These are phyloP conservation scores for Nemania bipapillata DNA, from an alignment of 2,329 filamentous ascomycete genomes.

Conservation along the genomic window DNA sequence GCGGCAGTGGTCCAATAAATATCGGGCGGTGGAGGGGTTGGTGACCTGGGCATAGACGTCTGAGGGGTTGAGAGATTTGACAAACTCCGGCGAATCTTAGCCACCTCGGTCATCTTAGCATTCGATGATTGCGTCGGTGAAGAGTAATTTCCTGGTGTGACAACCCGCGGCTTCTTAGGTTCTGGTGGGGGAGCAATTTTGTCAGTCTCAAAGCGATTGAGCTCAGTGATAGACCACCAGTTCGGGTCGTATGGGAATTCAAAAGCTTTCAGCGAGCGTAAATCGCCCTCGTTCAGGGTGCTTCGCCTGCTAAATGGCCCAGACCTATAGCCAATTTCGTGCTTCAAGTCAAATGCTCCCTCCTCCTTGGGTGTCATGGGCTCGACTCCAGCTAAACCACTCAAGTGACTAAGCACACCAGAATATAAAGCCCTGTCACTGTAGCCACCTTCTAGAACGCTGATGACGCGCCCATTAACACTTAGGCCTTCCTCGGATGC, in stretches of 20 bases:
- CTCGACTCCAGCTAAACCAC: slow-evolving; percentile 75
- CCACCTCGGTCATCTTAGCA: slow-evolving; percentile 77
- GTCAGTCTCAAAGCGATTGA: slow-evolving; percentile 75
- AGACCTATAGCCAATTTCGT: slow-evolving; percentile 68
- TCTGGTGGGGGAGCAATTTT: slow-evolving; percentile 62
- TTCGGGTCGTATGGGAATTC: slow-evolving; percentile 68
- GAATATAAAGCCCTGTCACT: slow-evolving; percentile 90
- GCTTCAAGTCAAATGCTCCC: slow-evolving; percentile 60
- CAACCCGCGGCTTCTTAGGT: slow-evolving; percentile 65
- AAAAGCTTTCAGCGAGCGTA: slow-evolving; percentile 49
- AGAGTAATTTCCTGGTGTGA: slow-evolving; percentile 77
- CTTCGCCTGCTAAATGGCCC: slow-evolving; percentile 55
- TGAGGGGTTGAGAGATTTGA: slow-evolving; percentile 63
- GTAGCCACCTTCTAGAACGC: slow-evolving; percentile 94
- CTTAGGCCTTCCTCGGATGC: slow-evolving; percentile 81
- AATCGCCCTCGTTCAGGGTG: slow-evolving; percentile 46
- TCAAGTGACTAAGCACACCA: slow-evolving; percentile 88
- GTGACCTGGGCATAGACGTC: slow-evolving; percentile 54
- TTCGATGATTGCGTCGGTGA: slow-evolving; percentile 89
- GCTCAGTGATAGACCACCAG: slow-evolving; percentile 75
- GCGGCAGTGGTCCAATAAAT: slow-evolving; percentile 88
- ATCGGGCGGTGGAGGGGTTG: slow-evolving; percentile 78
- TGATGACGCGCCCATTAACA: slow-evolving; percentile 87
- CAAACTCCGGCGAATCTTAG: slow-evolving; percentile 71
- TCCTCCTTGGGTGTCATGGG: slow-evolving; percentile 54